Evolutionary conservation across 2,329 filamentous ascomycete genomes (phyloP).

Genomic region (Arthroderma sp.): DNA sequence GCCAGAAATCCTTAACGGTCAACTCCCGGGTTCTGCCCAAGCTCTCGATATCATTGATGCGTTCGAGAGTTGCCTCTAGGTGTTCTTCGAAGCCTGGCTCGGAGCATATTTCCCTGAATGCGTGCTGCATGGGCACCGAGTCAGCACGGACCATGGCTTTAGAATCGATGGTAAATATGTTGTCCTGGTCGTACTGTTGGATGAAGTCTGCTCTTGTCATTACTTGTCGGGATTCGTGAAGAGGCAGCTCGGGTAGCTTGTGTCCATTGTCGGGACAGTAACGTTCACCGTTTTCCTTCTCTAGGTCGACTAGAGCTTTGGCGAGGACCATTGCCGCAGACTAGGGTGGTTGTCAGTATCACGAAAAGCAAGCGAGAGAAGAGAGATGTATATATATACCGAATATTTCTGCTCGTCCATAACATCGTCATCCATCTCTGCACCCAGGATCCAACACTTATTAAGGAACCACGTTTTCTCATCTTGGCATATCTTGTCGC

Average conservation of each 20-base stretch:
- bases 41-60: constrained; percentile 87
- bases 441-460: constrained; percentile 63
- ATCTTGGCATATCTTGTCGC: constrained; percentile 54
- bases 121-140: constrained; percentile 89
- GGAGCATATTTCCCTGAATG: constrained; percentile 71
- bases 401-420: constrained; percentile 98
- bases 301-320: constrained; percentile 74
- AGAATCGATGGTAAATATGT: constrained; percentile 88
- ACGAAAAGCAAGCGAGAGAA: not conserved
- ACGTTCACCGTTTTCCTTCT: constrained; percentile 46
- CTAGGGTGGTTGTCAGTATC: constrained; percentile 24
- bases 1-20: constrained; percentile 85
- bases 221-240: constrained; percentile 74
- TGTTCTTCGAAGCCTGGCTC: constrained; percentile 67
- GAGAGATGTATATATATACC: constrained; percentile 30
- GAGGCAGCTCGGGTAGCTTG: constrained; percentile 63
- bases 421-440: constrained; percentile 84
- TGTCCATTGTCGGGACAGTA: constrained; percentile 59
- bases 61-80: constrained; percentile 66
- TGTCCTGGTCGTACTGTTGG: constrained; percentile 78
- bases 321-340: constrained; percentile 90
- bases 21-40: constrained; percentile 86
- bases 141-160: constrained; percentile 78
- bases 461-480: constrained; percentile 73
- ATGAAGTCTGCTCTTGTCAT: constrained; percentile 97